A percentile compares a stretch with the other conserved stretches of the same genome.
Evolutionary conservation across 495 filamentous ascomycete genomes (phyloP).

Genomic region (Xylaria sp.): DNA sequence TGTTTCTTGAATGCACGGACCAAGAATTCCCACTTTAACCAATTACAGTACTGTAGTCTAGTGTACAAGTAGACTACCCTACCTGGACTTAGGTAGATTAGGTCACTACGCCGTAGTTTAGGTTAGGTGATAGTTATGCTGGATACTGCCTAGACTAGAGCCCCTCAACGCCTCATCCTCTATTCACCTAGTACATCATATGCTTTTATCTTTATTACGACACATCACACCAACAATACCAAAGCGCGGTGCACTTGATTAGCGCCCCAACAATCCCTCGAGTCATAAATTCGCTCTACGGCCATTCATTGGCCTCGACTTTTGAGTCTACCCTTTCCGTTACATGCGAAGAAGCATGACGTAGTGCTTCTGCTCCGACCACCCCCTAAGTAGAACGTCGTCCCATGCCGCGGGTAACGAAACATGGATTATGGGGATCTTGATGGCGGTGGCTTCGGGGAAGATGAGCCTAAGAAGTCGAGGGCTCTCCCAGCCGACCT

Average conservation of each 20-base stretch:
- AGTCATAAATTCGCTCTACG: background rate
- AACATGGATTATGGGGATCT: conserved; percentile 65
- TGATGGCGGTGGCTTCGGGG: conserved; percentile 57
- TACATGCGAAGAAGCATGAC: conserved; percentile 32
- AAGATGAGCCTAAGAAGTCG: conserved; percentile 41
- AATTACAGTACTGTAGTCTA: too few relatives aligned
- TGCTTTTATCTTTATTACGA: conserved; percentile 2
- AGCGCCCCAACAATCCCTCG: background rate
- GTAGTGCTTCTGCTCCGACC: conserved; percentile 23
- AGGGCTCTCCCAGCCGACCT: conserved; percentile 81
- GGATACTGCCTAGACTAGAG: background rate
- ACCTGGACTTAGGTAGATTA: background rate
- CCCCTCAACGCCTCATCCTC: conserved; percentile 15
- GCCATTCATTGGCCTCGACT: background rate
- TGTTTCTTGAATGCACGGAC: conserved; percentile 1
- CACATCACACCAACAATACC: background rate
- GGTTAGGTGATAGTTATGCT: background rate
- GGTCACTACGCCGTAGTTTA: background rate
- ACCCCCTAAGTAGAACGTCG: conserved; percentile 30
- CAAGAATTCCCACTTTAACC: background rate
- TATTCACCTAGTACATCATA: background rate
- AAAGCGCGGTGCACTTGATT: background rate
- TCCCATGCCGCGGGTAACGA: conserved; percentile 40
- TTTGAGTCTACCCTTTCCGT: background rate
- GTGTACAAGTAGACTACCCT: background rate